Evolutionary conservation across 441 rosid genomes (phyloP), one percentile per base, ranked within the genome.

Genomic region (California macrophylla): DNA sequence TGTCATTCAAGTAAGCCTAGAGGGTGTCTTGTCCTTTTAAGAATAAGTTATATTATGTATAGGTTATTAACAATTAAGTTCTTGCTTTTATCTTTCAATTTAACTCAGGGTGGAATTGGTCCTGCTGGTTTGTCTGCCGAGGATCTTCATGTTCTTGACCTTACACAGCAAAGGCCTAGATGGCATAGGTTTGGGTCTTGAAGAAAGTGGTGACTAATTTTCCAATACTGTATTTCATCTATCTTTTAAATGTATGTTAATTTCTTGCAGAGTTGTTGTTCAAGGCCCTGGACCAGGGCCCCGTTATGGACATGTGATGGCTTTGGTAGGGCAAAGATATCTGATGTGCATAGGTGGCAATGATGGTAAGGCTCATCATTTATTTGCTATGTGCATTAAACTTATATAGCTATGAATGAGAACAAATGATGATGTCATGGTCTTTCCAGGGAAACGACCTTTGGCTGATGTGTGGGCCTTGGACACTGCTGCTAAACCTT

Each of bases 281-380:
- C 98, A 90, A 77, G 98, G 98, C 64, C 99, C 97, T 76, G 99
- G 99, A 67, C 99, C 99, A 32, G 99, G 99, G 69, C 96, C 99
- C 3, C 92, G 99, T 71, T 95, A 95, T 86, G 99, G 99, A 60
- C 99, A 95, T 83, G 99, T 92, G 64, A 95, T 95, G 99, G 99
- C 99, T 72, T 85, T 95, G 82, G 99, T 95, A 77, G 99, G 99
- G 70, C 99, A 95, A 70, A 82, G 99, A 80, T 95, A 92, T 86
- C 95, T 95, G 69, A 83, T 88, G 87, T 85, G 91, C 56, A 85
- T 95, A 69, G 89, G 99, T 79, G 99, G 99, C 65, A 95, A 92
- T 87, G 98, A 82, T 81, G 93, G 91, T 85, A 54, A 71, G 79
- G 13, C 26, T 23, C 28, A 56, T 73, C 61, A 63, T 70, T 72